A percentile compares a stretch with the other conserved stretches of the same genome.
Conservation (phyloP, 257 asterid species). For the Plantago elongata region DNA sequence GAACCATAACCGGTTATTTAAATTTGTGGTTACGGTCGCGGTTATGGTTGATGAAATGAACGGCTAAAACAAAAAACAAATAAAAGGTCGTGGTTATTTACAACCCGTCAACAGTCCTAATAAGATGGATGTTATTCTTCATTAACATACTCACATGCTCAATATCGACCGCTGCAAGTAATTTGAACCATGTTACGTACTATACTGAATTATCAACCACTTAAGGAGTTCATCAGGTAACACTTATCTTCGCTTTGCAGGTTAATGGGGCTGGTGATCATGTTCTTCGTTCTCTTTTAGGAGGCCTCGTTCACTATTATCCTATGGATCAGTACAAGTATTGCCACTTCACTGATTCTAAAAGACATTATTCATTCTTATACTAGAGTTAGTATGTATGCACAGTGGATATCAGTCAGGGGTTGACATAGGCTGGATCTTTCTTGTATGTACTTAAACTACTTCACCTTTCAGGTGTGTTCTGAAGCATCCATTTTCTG, state of each 20-base stretch:
- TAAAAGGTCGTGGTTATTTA: too few relatives aligned
- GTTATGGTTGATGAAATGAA: too few relatives aligned
- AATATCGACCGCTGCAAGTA: conserved; percentile 8
- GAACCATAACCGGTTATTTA: too few relatives aligned
- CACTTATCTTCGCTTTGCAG: conserved; percentile 40
- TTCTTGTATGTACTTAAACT: conserved; percentile 19
- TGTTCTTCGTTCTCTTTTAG: conserved; percentile 93
- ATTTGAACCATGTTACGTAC: conserved; percentile 9
- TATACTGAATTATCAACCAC: conserved; percentile 7
- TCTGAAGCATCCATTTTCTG: conserved; percentile 48
- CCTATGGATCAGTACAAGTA: conserved; percentile 95
- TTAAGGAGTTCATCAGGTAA: conserved; percentile 9
- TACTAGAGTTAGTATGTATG: conserved; percentile 13
- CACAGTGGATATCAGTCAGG: conserved; percentile 4
- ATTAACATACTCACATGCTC: conserved; percentile 7
- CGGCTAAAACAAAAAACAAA: too few relatives aligned
- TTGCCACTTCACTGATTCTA: conserved; percentile 20
- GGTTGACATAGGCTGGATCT: neutral
- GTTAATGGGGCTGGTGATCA: conserved; percentile 99
- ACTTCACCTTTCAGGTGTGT: conserved; percentile 60
- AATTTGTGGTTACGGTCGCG: too few relatives aligned
- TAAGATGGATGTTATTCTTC: neutral
- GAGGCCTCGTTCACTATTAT: conserved; percentile 86
- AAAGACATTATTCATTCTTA: conserved; percentile 11
- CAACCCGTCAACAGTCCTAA: too few relatives aligned